Percentiles rank a stretch among this genome's conserved stretches.
phyloP scores from a whole-genome alignment of 202 grass and related monocot genomes.

The Brachypodium distachyon region DNA sequence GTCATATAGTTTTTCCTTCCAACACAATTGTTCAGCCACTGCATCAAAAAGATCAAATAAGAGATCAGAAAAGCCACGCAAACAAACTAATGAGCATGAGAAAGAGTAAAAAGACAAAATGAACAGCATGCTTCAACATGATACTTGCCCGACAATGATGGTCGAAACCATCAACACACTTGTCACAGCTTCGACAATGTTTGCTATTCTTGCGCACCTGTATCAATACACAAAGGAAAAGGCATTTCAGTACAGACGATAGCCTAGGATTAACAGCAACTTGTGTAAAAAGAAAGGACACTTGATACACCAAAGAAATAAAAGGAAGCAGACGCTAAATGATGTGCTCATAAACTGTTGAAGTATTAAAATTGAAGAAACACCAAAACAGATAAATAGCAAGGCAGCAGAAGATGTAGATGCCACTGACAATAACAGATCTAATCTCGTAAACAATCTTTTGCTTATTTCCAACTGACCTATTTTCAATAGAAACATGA shows the following conservation, averaged over 20 bases:
- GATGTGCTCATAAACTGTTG: background rate
- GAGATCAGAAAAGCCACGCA: background rate
- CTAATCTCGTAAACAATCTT: background rate
- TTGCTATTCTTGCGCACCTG: constrained; percentile 88
- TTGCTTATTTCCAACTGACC: background rate
- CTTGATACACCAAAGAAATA: background rate
- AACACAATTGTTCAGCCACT: constrained; percentile 99
- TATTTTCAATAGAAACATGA: background rate
- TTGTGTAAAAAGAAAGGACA: background rate
- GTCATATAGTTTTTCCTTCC: constrained; percentile 86
- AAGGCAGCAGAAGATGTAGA: background rate
- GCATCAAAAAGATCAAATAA: constrained; percentile 19
- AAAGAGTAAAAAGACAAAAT: background rate
- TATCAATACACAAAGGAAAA: constrained; percentile 8
- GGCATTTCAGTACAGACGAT: background rate
- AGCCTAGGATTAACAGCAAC: background rate
- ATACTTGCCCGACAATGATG: constrained; percentile 97
- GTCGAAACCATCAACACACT: constrained; percentile 98
- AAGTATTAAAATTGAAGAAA: constrained; percentile 7
- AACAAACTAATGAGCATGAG: background rate
- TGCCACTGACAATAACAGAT: background rate
- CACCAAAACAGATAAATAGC: background rate
- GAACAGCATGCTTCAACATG: constrained; percentile 2
- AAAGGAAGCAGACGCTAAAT: background rate
- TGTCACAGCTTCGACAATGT: constrained; percentile 96